Conservation (phyloP, 192 early-diverging fungal species). For the Helicostylum pulchrum region DNA sequence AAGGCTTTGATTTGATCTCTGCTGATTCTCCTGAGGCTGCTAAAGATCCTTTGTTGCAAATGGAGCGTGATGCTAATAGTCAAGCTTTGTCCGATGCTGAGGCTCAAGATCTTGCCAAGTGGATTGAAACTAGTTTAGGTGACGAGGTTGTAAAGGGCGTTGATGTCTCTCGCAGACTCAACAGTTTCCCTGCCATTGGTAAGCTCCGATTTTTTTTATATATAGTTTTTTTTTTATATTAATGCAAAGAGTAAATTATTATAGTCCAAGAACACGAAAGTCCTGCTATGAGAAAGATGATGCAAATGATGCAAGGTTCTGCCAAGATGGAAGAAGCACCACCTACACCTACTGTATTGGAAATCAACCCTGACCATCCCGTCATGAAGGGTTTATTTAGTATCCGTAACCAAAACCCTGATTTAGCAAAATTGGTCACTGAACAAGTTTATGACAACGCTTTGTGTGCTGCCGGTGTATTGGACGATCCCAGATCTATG, state of each 20-base stretch:
- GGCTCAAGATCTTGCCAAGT: constrained; percentile 48
- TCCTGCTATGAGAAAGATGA: constrained; percentile 66
- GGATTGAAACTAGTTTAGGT: constrained; percentile 63
- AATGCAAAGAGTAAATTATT: background rate
- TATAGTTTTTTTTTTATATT: background rate
- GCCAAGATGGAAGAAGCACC: constrained; percentile 52
- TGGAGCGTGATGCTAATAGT: constrained; percentile 2
- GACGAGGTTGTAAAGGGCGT: constrained; percentile 62
- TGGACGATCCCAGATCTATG: constrained; percentile 78
- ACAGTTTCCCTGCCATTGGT: constrained; percentile 68
- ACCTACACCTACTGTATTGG: constrained; percentile 62
- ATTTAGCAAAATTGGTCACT: constrained; percentile 63
- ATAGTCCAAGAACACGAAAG: constrained; percentile 69
- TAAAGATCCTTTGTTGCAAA: constrained; percentile 35
- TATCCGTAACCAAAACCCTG: constrained; percentile 55
- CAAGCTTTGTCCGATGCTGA: constrained; percentile 41
- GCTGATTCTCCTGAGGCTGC: constrained; percentile 45
- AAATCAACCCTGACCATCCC: constrained; percentile 70
- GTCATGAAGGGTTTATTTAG: constrained; percentile 65
- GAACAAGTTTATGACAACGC: constrained; percentile 76
- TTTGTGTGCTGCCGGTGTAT: constrained; percentile 69
- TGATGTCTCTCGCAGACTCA: constrained; percentile 66
- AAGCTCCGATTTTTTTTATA: constrained; percentile 16
- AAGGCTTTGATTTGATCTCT: constrained; percentile 55
- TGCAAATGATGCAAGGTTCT: constrained; percentile 60